Base-by-base conservation (phyloP, 2,329 filamentous ascomycete genomes). In the Akanthomyces lecanii region DNA sequence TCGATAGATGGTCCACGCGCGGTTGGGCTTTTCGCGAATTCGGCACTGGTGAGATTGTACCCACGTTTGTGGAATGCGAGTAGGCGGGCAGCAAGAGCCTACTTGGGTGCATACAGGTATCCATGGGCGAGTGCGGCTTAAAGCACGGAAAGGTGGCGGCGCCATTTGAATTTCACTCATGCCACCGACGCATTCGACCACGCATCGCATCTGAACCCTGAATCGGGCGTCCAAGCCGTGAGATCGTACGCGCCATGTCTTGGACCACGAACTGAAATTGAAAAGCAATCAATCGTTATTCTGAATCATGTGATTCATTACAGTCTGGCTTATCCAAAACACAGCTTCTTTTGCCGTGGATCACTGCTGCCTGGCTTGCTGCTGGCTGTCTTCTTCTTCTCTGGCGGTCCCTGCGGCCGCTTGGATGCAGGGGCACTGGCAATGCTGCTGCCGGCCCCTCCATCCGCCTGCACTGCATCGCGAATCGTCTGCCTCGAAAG, bases 401-500 rank as follows among this genome's bases (percentile, higher is more conserved):
- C 73, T 18, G 51, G 25, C 23, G 18, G 47, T 18, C 48, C 38
- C 71, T 69, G 11, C 64, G 44, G 23, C 50, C 62, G 2, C 52
- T 42, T 58, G 10, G 36, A 36, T 10, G n/a, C 30, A 5, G 33
- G 5, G 11, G 21, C 5, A 10, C n/a, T 5, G 28, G 47, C n/a
- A 5, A 18, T 6, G 36, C 21, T 14, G 25, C 54, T 56, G 63
- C 66, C 28, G 14, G 21, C 40, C 6, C 44, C 48, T 42, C 71
- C 71, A 65, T 81, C 75, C 62, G 81, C 81, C 63, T 91, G 87
- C 1, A 95, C 88, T 0, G 86, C 89, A 69, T 97, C 91, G 52
- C 89, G 89, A 69, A 99, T 98, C 0, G 92, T 91, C 70, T 90
- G 86, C 62, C 88, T 83, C 0, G 93, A 97, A 1, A 99, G 82